A percentile compares a stretch with the other conserved stretches of the same genome.
phyloP scores from a whole-genome alignment of 2,329 filamentous ascomycete species.

The Trichoderma sp. region DNA sequence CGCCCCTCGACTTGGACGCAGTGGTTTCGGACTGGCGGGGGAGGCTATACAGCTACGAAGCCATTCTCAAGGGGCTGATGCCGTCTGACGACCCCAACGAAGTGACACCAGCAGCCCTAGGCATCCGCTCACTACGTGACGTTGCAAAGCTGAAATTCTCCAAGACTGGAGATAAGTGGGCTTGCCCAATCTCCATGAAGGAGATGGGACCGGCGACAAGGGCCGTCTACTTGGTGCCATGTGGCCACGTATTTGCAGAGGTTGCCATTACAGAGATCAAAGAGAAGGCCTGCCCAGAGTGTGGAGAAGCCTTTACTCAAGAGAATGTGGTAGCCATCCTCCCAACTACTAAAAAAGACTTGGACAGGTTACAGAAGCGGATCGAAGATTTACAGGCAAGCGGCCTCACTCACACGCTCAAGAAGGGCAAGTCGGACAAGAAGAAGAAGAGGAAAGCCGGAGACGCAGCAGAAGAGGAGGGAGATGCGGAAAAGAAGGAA shows the following conservation, averaged over 20 bases:
- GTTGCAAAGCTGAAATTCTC: slow-evolving; percentile 79
- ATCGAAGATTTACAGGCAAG: slow-evolving; percentile 65
- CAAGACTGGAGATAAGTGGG: slow-evolving; percentile 55
- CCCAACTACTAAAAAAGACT: slow-evolving; percentile 66
- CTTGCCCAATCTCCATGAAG: slow-evolving; percentile 86
- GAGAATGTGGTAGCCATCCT: slow-evolving; percentile 83
- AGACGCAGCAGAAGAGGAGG: slow-evolving; percentile 35
- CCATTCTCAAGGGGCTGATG: slow-evolving; percentile 64
- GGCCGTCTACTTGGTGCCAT: slow-evolving; percentile 87
- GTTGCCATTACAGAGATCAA: slow-evolving; percentile 77
- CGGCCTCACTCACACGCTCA: slow-evolving; percentile 80
- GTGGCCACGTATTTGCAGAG: slow-evolving; percentile 91
- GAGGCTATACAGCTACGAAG: slow-evolving; percentile 91
- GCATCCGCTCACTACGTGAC: slow-evolving; percentile 80
- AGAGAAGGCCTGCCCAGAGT: slow-evolving; percentile 64
- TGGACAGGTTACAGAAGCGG: slow-evolving; percentile 63
- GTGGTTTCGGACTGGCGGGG: slow-evolving; percentile 83
- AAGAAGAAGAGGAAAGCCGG: slow-evolving; percentile 68
- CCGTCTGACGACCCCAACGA: slow-evolving; percentile 57
- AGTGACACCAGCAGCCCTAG: slow-evolving; percentile 44
- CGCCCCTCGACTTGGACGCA: slow-evolving; percentile 63
- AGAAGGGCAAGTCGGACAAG: slow-evolving; percentile 64
- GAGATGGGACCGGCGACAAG: slow-evolving; percentile 75
- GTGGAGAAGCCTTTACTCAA: slow-evolving; percentile 67
- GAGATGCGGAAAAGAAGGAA: slow-evolving; percentile 26